Conservation (phyloP, 169 alveolate genomes). For the Babesia sp. region DNA sequence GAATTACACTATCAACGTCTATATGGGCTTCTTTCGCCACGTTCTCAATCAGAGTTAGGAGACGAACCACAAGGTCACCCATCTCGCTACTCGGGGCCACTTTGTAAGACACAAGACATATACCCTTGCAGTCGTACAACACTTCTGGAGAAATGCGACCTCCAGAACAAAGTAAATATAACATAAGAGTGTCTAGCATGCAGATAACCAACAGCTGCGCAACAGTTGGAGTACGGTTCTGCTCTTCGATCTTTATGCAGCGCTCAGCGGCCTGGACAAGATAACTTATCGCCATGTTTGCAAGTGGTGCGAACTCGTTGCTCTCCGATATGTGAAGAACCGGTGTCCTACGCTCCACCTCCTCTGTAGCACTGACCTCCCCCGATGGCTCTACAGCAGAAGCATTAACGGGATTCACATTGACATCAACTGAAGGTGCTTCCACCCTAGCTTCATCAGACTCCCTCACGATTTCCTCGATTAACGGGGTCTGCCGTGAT, state of each 20-base stretch:
- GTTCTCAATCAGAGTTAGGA: no score
- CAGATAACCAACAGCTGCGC: neutral
- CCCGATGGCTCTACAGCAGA: no score
- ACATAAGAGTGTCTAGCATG: conserved; percentile 19
- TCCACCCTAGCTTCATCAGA: no score
- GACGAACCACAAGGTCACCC: neutral
- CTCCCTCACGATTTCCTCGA: no score
- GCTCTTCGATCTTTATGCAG: neutral
- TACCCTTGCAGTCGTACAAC: neutral
- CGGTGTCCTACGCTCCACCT: neutral
- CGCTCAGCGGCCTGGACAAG: neutral
- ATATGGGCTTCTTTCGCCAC: no score
- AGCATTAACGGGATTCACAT: no score
- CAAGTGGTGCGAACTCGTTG: conserved; percentile 22
- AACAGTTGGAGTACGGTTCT: neutral
- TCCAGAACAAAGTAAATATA: conserved; percentile 1
- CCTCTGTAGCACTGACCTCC: neutral
- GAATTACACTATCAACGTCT: no score
- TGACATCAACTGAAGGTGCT: no score
- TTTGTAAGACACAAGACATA: neutral
- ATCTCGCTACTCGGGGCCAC: neutral
- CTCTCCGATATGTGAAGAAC: neutral
- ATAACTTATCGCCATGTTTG: conserved; percentile 1
- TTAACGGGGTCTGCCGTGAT: no score
- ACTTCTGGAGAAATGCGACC: conserved; percentile 10